Base-by-base conservation (phyloP, 148 eudicot genomes). In the Amaranthus palmeri region DNA sequence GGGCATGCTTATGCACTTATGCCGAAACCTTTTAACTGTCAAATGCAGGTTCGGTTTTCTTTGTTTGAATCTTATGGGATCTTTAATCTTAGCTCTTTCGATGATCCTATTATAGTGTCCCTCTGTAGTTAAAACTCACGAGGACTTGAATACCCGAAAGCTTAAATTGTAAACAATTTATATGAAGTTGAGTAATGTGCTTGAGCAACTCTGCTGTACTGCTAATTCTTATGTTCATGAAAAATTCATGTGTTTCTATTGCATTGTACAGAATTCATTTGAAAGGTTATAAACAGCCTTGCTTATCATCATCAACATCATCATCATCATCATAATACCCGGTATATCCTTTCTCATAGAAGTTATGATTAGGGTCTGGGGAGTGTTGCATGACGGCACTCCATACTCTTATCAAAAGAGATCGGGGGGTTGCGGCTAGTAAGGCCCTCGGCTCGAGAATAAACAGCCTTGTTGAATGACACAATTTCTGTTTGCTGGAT, bases 171-270 rank as follows among this genome's bases (percentile, higher is more conserved):
- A 5, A 65, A 50, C 36, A 65, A 18, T 65, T 4, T 48, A 18
- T 54, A 47, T 3, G 15, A 48, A 47, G 41, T 47, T 17, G 8
- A 15, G 10, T 44, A n/a, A 15, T 65, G 69, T 47, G 2, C 25
- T 0, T 8, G 54, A 65, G 47, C 43, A 3, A 18, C 54, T 65
- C 7, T 4, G 54, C 3, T 48, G 41, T 48, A 9, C n/a, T n/a
- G n/a, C n/a, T n/a, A n/a, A n/a, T n/a, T n/a, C n/a, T 54, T 48
- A 9, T 65, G 41, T 65, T 48, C 68, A 65, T 65, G 68, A 47
- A 48, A 14, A 65, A 47, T 48, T 48, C 14, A 9, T 47, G 48
- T 43, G 1, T 65, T 15, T 9, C 36, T 48, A 54, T 48, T 47
- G 54, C 8, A 65, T 8, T 48, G 68, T 48, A 65, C 7, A n/a